Percentiles rank a stretch among this genome's conserved stretches.
These are phyloP conservation scores for Cystobasidium ongulense DNA, from an alignment of 768 basidiomycete genomes.

Conservation along the genomic window DNA sequence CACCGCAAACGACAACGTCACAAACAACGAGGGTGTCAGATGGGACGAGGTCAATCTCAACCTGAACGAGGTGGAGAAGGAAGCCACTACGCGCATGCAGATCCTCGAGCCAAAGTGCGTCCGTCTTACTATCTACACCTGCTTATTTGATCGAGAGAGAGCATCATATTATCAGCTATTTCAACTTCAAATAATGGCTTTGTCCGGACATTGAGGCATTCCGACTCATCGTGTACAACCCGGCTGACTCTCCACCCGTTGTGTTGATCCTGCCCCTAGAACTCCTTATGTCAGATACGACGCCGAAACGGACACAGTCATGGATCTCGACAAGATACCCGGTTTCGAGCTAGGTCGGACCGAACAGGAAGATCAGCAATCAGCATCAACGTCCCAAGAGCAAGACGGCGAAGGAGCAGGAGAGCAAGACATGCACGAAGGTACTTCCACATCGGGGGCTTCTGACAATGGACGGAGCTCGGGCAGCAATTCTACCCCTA, in stretches of 20 bases:
- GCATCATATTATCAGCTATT: too few species aligned
- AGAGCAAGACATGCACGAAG: not conserved
- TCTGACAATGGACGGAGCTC: not conserved
- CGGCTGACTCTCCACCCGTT: not conserved
- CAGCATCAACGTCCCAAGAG: not conserved
- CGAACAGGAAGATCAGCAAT: constrained; percentile 21
- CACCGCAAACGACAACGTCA: not conserved
- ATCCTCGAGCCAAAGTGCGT: constrained; percentile 42
- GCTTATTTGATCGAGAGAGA: not conserved
- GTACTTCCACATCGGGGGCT: not conserved
- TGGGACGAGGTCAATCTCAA: constrained; percentile 36
- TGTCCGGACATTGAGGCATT: too few species aligned
- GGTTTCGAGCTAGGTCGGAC: constrained; percentile 40
- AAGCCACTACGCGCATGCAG: constrained; percentile 37
- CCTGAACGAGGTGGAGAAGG: constrained; percentile 39
- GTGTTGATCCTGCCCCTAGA: too few species aligned
- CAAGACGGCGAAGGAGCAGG: not conserved
- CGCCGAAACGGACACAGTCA: constrained; percentile 42
- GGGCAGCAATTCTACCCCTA: not conserved
- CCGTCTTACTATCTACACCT: not conserved
- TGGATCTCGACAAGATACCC: constrained; percentile 43
- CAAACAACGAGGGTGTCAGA: not conserved
- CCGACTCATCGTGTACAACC: too few species aligned
- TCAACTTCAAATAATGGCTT: too few species aligned
- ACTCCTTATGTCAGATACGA: constrained; percentile 41